phyloP scores from a whole-genome alignment of 139 green algal genomes.

The Desmodesmus armatus region DNA sequence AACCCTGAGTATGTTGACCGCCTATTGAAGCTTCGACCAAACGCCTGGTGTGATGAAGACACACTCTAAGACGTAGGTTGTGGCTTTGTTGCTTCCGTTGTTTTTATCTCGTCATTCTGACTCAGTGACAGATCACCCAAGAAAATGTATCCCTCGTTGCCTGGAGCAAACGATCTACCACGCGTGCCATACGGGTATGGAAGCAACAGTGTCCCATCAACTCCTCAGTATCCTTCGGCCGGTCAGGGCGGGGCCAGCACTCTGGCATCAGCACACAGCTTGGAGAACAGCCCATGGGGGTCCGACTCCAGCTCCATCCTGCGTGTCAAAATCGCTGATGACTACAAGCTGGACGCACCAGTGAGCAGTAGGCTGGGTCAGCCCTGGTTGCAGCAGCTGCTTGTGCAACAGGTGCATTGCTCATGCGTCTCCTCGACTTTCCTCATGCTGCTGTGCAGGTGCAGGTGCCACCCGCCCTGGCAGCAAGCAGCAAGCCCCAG shows the following conservation, averaged over 20 bases:
- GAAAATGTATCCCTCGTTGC: slow-evolving; percentile 28
- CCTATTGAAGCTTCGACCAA: too few relatives aligned
- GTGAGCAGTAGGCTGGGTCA: background rate
- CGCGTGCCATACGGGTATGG: background rate
- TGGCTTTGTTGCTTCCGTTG: too few relatives aligned
- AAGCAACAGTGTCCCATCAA: background rate
- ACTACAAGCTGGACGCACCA: slow-evolving; percentile 38
- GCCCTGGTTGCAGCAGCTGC: background rate
- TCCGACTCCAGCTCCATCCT: slow-evolving; percentile 28
- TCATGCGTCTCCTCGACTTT: background rate
- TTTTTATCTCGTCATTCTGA: too few relatives aligned
- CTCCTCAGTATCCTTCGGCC: too few relatives aligned
- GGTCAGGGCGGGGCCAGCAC: too few relatives aligned
- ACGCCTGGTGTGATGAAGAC: too few relatives aligned
- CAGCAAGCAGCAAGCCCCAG: slow-evolving; percentile 31
- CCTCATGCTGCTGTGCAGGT: background rate
- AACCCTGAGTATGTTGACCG: too few relatives aligned
- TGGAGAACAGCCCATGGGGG: slow-evolving; percentile 31
- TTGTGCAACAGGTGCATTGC: background rate
- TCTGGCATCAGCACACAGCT: too few relatives aligned
- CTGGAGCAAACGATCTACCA: background rate
- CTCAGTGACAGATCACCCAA: too few relatives aligned
- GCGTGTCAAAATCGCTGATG: slow-evolving; percentile 48
- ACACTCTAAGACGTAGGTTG: too few relatives aligned
- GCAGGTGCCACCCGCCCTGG: slow-evolving; percentile 34